phyloP scores from a whole-genome alignment of 805 yeast species.

The Candida schatavii region DNA sequence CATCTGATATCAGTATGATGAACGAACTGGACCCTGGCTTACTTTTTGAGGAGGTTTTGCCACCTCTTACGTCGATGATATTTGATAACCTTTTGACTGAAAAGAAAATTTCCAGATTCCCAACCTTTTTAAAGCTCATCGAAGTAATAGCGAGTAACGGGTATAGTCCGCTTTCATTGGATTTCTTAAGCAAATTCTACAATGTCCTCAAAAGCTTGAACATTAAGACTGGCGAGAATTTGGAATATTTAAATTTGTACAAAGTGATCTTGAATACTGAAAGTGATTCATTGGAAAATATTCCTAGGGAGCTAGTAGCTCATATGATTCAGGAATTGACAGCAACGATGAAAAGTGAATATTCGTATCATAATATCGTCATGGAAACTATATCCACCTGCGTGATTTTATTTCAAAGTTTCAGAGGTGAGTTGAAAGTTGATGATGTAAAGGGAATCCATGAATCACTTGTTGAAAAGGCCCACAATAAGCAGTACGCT shows the following conservation, averaged over 20 bases:
- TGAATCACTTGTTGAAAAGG: constrained; percentile 16
- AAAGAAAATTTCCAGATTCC: constrained; percentile 19
- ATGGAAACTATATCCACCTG: constrained; percentile 26
- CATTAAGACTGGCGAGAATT: constrained; percentile 19
- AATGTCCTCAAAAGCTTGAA: constrained; percentile 15
- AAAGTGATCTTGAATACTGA: constrained; percentile 20
- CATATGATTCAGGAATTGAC: constrained; percentile 23
- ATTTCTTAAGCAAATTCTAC: constrained; percentile 18
- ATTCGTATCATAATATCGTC: constrained; percentile 25
- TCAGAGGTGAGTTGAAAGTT: constrained; percentile 5
- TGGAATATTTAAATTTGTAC: constrained; percentile 27
- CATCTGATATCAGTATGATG: constrained; percentile 41
- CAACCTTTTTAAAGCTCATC: constrained; percentile 23
- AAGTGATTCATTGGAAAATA: constrained; percentile 8
- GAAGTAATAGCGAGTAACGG: constrained; percentile 20
- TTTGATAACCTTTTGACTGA: constrained; percentile 19
- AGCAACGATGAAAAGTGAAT: constrained; percentile 19
- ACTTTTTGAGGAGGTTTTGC: constrained; percentile 15
- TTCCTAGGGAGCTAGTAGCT: constrained; percentile 18
- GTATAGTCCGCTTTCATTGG: constrained; percentile 8
- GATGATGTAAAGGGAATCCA: constrained; percentile 11
- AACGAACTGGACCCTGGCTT: constrained; percentile 12
- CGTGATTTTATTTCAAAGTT: constrained; percentile 14
- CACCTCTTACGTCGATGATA: constrained; percentile 24
- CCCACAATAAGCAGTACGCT: constrained; percentile 22